phyloP scores from a whole-genome alignment of 2,329 filamentous ascomycete genomes.

The Triangularia setosa region DNA sequence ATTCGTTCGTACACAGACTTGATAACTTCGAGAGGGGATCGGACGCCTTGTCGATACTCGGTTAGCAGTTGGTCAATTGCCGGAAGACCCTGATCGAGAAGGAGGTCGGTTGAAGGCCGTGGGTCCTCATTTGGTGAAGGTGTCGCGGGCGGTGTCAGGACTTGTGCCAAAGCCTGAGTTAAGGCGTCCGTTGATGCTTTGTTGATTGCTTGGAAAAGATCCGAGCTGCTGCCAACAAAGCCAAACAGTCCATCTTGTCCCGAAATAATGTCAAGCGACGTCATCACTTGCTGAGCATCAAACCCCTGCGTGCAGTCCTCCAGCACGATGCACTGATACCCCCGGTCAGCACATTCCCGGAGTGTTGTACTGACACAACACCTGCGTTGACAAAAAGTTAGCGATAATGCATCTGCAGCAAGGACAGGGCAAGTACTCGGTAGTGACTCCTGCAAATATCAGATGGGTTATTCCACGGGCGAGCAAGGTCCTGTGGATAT shows the following conservation, averaged over 20 bases:
- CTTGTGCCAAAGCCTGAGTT: conserved; percentile 10
- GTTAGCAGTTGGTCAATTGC: conserved; percentile 40
- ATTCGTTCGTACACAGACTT: conserved; percentile 44
- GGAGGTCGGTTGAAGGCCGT: neutral
- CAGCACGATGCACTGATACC: conserved; percentile 55
- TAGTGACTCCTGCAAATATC: conserved; percentile 54
- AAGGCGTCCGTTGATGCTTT: neutral
- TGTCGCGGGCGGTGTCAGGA: conserved; percentile 12
- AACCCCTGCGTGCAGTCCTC: conserved; percentile 48
- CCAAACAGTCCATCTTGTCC: conserved; percentile 50
- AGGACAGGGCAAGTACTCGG: conserved; percentile 35
- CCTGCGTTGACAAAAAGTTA: conserved; percentile 2
- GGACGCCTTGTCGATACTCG: conserved; percentile 39
- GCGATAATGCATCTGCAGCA: neutral
- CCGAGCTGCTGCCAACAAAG: conserved; percentile 39
- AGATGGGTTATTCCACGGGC: conserved; percentile 55
- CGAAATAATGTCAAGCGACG: conserved; percentile 47
- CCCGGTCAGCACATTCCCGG: conserved; percentile 56
- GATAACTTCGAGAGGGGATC: conserved; percentile 41
- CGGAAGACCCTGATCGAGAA: conserved; percentile 38
- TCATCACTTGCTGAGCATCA: conserved; percentile 41
- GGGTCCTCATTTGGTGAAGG: neutral
- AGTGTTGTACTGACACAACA: conserved; percentile 53
- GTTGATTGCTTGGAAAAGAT: conserved; percentile 33
- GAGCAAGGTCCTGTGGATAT: conserved; percentile 49